phyloP scores from a whole-genome alignment of 805 yeast genomes.

The Metschnikowia borealis region DNA sequence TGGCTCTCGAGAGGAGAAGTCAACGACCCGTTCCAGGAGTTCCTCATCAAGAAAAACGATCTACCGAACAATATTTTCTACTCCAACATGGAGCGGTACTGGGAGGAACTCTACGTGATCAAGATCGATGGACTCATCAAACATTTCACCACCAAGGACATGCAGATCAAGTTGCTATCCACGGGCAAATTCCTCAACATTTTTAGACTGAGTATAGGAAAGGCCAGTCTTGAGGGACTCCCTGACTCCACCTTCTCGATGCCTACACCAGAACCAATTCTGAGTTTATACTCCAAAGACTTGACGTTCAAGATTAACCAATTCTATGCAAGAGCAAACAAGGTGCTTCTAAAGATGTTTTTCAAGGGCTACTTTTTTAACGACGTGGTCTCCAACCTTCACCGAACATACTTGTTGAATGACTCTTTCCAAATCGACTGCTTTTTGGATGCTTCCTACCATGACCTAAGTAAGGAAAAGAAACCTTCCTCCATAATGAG shows the following conservation, averaged over 20 bases:
- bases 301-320: slow-evolving; percentile 53
- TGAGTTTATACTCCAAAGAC: slow-evolving; percentile 35
- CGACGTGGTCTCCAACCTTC: slow-evolving; percentile 45
- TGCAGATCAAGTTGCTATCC: slow-evolving; percentile 62
- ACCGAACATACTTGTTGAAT: slow-evolving; percentile 54
- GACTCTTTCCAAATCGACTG: slow-evolving; percentile 48
- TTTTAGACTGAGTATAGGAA: slow-evolving; percentile 54
- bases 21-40: slow-evolving; percentile 79
- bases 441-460: slow-evolving; percentile 48
- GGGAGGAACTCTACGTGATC: slow-evolving; percentile 73
- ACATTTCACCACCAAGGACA: slow-evolving; percentile 50
- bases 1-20: slow-evolving; percentile 79
- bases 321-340: slow-evolving; percentile 68
- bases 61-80: slow-evolving; percentile 27
- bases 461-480: slow-evolving; percentile 49
- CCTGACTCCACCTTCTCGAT: slow-evolving; percentile 20
- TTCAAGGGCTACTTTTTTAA: slow-evolving; percentile 56
- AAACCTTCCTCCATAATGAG: slow-evolving; percentile 24
- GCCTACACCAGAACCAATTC: slow-evolving; percentile 20
- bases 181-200: slow-evolving; percentile 87
- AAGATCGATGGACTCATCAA: slow-evolving; percentile 71
- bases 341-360: slow-evolving; percentile 51
- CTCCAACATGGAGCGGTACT: slow-evolving; percentile 53
- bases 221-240: slow-evolving; percentile 31
- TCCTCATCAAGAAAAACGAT: slow-evolving; percentile 47